Evolutionary conservation across 257 asterid species (phyloP).

Genomic region (Nicotiana otophora): DNA sequence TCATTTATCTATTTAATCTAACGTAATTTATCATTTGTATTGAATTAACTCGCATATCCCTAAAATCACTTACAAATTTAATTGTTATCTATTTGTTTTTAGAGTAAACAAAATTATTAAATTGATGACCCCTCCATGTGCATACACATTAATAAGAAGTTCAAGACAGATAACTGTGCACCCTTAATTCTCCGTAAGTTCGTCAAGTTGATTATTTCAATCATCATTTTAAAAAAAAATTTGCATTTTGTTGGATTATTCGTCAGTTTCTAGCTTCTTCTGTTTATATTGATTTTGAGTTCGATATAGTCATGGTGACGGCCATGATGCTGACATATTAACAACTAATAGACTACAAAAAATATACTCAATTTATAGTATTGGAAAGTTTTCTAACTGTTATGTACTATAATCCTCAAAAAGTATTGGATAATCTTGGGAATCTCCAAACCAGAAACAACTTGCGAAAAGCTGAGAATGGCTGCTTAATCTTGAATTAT

Average conservation of each 20-base stretch:
- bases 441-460: background rate
- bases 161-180: background rate
- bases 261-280: background rate
- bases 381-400: background rate
- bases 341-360: background rate
- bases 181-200: background rate
- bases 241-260: background rate
- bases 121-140: conserved; percentile 35
- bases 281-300: background rate
- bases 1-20: too few species aligned
- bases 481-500: too few species aligned
- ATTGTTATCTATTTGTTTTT: too few species aligned
- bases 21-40: too few species aligned
- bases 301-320: background rate
- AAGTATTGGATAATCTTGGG: background rate
- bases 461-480: background rate
- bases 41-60: too few species aligned
- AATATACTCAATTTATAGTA: too few species aligned
- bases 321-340: background rate
- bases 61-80: too few species aligned
- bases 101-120: background rate
- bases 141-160: conserved; percentile 25
- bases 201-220: background rate
- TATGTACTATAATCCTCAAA: background rate
- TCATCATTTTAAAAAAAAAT: background rate